Conservation (phyloP, 1,284 basidiomycete species). For the Cutaneotrichosporon sp. region DNA sequence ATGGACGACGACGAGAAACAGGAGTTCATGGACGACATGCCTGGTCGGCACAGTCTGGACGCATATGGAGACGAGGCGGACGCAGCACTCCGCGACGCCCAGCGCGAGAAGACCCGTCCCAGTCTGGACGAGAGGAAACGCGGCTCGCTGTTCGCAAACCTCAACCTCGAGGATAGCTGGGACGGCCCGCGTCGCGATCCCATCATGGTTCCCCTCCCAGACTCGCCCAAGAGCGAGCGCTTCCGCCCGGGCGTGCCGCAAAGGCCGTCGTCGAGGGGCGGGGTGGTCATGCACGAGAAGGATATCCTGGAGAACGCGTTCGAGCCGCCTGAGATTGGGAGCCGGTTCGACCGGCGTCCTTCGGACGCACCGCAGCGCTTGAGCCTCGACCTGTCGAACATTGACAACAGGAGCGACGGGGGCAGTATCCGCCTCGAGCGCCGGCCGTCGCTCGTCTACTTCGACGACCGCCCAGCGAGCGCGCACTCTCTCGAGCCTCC, state of each 20-base stretch:
- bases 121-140: not conserved
- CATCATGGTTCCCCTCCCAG: constrained; percentile 29
- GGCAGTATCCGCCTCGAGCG: not conserved
- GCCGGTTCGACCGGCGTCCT: constrained; percentile 35
- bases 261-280: not conserved
- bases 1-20: constrained; percentile 2
- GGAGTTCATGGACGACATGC: constrained; percentile 9
- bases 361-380: constrained; percentile 9
- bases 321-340: constrained; percentile 35
- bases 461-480: not conserved
- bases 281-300: constrained; percentile 19
- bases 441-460: constrained; percentile 1
- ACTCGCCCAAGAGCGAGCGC: constrained; percentile 13
- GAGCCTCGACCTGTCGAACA: not conserved
- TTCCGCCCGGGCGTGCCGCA: not conserved
- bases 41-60: constrained; percentile 1
- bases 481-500: not conserved
- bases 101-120: not conserved
- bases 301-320: constrained; percentile 36
- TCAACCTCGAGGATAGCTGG: constrained; percentile 10
- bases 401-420: not conserved
- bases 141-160: not conserved
- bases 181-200: constrained; percentile 18
- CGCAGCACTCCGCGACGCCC: constrained; percentile 3
- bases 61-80: constrained; percentile 3